phyloP scores from a whole-genome alignment of 2,329 filamentous ascomycete genomes.

The Trichoderma lentiforme region DNA sequence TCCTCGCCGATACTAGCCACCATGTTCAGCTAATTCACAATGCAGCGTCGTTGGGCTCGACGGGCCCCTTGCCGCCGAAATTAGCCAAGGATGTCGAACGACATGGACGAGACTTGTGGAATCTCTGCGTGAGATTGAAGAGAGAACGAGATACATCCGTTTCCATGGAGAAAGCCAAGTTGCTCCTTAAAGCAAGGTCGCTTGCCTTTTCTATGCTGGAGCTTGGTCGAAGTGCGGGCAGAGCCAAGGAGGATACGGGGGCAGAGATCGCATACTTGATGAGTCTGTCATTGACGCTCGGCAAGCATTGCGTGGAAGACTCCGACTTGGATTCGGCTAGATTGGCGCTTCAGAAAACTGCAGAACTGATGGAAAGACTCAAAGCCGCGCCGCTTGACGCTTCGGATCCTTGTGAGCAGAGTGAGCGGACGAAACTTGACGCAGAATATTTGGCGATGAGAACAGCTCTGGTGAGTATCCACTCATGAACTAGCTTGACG shows the following conservation, averaged over 20 bases:
- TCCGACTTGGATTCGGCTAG: constrained; percentile 56
- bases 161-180: constrained; percentile 25
- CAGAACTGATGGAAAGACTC: constrained; percentile 45
- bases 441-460: constrained; percentile 65
- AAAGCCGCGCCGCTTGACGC: constrained; percentile 8
- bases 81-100: constrained; percentile 47
- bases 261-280: constrained; percentile 55
- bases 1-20: constrained; percentile 31
- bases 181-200: constrained; percentile 42
- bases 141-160: constrained; percentile 24
- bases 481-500: too few species aligned
- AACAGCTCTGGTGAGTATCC: constrained; percentile 62
- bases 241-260: constrained; percentile 25
- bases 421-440: constrained; percentile 38
- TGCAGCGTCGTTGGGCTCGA: constrained; percentile 10
- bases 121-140: constrained; percentile 55
- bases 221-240: constrained; percentile 42
- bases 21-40: constrained; percentile 26
- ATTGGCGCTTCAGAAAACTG: constrained; percentile 61
- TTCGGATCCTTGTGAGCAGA: background rate
- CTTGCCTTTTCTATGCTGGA: constrained; percentile 69
- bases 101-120: constrained; percentile 63
- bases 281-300: constrained; percentile 65
- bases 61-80: background rate
- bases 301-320: constrained; percentile 48